phyloP scores from a whole-genome alignment of 2,329 filamentous ascomycete species.

The Trichoderma koningii region DNA sequence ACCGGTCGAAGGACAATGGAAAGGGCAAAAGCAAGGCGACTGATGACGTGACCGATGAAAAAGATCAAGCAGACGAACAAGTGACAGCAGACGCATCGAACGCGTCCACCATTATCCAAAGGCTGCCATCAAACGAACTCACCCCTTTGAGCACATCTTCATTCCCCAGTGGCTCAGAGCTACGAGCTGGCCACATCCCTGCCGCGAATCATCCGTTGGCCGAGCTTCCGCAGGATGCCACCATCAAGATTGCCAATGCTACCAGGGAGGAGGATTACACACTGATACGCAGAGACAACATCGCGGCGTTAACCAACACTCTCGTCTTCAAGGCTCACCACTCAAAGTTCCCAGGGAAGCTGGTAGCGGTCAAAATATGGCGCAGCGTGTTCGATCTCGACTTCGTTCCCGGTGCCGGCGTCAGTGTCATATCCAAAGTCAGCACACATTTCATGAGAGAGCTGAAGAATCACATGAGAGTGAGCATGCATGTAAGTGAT shows the following conservation, averaged over 20 bases:
- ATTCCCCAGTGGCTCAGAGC: not conserved
- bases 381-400: not conserved
- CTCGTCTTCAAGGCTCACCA: slow-evolving; percentile 5
- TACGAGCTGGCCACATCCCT: not conserved
- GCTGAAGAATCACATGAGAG: not conserved
- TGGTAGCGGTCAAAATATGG: slow-evolving; percentile 5
- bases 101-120: not conserved
- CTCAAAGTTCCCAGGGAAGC: not conserved
- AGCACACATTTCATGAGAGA: not conserved
- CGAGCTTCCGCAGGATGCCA: not conserved
- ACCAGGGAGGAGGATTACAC: not conserved
- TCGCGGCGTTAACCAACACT: not conserved
- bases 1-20: too few relatives aligned
- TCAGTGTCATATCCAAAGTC: not conserved
- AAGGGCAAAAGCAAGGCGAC: not conserved
- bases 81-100: not conserved
- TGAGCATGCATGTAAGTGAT: slow-evolving; percentile 10
- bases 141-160: not conserved
- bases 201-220: not conserved
- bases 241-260: not conserved
- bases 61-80: not conserved
- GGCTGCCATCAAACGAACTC: not conserved
- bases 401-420: not conserved
- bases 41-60: not conserved
- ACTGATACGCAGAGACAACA: not conserved